Base-by-base conservation (phyloP, 345 rosid genomes). In the Ceriops tagal region DNA sequence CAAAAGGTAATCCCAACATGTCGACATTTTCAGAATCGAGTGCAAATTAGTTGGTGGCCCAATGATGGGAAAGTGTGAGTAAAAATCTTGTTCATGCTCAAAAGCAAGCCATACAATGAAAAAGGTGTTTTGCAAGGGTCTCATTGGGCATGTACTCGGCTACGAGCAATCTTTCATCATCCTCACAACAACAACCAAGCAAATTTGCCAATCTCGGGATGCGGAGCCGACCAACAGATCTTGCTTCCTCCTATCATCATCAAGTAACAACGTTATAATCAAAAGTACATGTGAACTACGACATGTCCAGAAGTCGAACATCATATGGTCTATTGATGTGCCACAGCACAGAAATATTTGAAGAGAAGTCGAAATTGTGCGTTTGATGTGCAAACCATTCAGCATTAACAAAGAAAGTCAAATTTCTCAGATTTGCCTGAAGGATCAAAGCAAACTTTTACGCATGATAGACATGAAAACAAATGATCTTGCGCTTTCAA, bases 111-210 rank as follows among this genome's bases (percentile, higher is more conserved):
- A 79, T 86, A 93, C 98, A 91, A 66, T 91, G 98, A 52, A 93
- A 93, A 70, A 93, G 89, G 73, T 93, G 98, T 68, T 91, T 93
- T 9, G 98, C 97, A 71, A 93, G 92, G 53, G 98, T 91, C 70
- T 91, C 96, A 27, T 89, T 86, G 32, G 96, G 92, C 90, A 93
- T 86, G 74, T 82, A 91, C 75, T 91, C 98, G 21, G 97, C 87
- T 63, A 91, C 96, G 69, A 93, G 98, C 72, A 93, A 78, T 80
- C 97, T 87, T 79, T 93, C 98, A 27, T 93, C 96, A 77, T 81
- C 89, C 81, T 89, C 90, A 71, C 80, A 89, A 57, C 97, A 93
- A 71, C 90, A 93, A 46, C 98, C 98, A 52, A 93, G 90, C 78
- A 93, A 85, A 79, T 93, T 93, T 26, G 87, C 89, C 88, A 93